Evolutionary conservation across 257 asterid genomes (phyloP).

Genomic region (Euphrasia confusa): DNA sequence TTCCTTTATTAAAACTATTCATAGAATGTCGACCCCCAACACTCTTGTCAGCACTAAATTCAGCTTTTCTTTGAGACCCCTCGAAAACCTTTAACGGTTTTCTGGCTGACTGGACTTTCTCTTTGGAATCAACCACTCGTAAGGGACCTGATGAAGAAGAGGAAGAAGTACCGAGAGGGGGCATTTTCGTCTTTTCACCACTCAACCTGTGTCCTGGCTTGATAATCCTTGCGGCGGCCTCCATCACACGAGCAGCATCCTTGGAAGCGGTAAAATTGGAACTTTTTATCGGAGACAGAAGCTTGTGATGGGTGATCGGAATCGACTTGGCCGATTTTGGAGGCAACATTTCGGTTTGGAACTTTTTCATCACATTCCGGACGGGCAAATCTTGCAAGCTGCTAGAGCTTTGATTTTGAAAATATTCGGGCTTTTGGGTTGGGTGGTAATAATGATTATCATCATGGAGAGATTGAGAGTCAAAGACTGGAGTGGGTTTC

Average conservation of each 20-base stretch:
- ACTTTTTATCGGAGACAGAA: constrained; percentile 81
- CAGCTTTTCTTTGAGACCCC: constrained; percentile 43
- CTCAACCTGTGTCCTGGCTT: constrained; percentile 46
- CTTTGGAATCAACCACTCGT: constrained; percentile 58
- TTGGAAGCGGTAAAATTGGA: constrained; percentile 41
- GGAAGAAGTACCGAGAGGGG: constrained; percentile 37
- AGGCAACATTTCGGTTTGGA: constrained; percentile 75
- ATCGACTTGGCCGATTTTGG: constrained; percentile 89
- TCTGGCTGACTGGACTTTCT: constrained; percentile 54
- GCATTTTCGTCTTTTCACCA: constrained; percentile 40
- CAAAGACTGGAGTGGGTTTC: constrained; percentile 50
- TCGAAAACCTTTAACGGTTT: constrained; percentile 44
- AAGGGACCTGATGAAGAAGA: constrained; percentile 64
- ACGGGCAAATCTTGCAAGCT: constrained; percentile 29
- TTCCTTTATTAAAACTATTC: constrained; percentile 49
- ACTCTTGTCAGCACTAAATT: constrained; percentile 37
- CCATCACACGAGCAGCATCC: constrained; percentile 87
- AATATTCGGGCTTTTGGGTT: constrained; percentile 25
- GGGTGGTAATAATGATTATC: constrained; percentile 31
- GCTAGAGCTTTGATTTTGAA: constrained; percentile 42
- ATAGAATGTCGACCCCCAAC: constrained; percentile 37
- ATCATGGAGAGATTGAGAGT: constrained; percentile 44
- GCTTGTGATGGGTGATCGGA: constrained; percentile 77
- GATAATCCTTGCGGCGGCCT: constrained; percentile 77
- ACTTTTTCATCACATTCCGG: constrained; percentile 44